These are phyloP conservation scores for Wilcoxina mikolae DNA, from an alignment of 495 filamentous ascomycete species.

Conservation along the genomic window DNA sequence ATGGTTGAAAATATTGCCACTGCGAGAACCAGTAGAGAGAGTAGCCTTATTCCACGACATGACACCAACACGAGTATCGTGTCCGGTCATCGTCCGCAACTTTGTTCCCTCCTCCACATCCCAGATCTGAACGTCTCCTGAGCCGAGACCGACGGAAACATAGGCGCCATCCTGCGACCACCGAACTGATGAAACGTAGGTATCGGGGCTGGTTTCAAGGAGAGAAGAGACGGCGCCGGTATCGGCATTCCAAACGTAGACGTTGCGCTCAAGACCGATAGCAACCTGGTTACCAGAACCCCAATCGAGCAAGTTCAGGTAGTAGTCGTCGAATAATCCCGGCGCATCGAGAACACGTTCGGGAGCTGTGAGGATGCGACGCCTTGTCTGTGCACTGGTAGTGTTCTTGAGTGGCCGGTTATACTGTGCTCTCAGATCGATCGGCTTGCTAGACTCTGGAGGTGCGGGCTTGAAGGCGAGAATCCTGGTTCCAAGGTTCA, in stretches of 20 bases:
- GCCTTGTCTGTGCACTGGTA: conserved; percentile 65
- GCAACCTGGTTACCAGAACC: conserved; percentile 94
- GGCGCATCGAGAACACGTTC: conserved; percentile 97
- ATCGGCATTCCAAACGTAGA: conserved; percentile 99
- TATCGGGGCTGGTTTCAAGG: conserved; percentile 71
- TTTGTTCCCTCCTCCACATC: conserved; percentile 90
- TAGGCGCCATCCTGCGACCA: conserved; percentile 97
- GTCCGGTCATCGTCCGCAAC: conserved; percentile 94
- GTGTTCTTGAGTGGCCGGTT: conserved; percentile 82
- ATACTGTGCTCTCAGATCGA: conserved; percentile 93
- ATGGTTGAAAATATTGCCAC: conserved; percentile 95
- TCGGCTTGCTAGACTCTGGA: conserved; percentile 92
- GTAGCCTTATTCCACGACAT: conserved; percentile 99
- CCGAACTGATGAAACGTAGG: conserved; percentile 94
- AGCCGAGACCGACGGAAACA: conserved; percentile 84
- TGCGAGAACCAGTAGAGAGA: conserved; percentile 84
- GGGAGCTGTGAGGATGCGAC: conserved; percentile 81
- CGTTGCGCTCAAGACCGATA: conserved; percentile 88
- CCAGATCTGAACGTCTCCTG: conserved; percentile 98
- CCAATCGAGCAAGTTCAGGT: conserved; percentile 97
- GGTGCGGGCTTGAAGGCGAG: conserved; percentile 97
- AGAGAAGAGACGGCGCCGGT: conserved; percentile 74
- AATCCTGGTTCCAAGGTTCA: conserved; percentile 84
- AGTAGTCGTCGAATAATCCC: conserved; percentile 94
- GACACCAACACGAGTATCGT: conserved; percentile 89